These are phyloP conservation scores for Chionographis japonica DNA, from an alignment of 106 monocot genomes.

Conservation along the genomic window DNA sequence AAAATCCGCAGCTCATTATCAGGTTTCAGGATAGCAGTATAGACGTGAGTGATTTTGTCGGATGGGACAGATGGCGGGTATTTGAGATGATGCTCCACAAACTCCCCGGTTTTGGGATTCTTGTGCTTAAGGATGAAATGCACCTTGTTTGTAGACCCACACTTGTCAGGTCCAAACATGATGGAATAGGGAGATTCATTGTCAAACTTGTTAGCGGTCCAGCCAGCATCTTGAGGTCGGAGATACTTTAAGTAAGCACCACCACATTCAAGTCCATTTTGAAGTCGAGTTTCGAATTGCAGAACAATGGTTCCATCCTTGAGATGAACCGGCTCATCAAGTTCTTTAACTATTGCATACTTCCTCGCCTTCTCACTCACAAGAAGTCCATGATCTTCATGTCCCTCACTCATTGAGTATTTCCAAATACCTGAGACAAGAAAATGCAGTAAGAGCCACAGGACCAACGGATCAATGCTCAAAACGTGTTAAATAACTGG, in stretches of 20 bases:
- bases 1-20: constrained; percentile 54
- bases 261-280: constrained; percentile 74
- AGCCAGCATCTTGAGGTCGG: constrained; percentile 56
- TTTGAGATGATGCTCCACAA: constrained; percentile 60
- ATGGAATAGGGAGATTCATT: constrained; percentile 66
- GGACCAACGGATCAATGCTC: no score
- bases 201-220: constrained; percentile 56
- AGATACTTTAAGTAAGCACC: constrained; percentile 76
- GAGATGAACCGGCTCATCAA: constrained; percentile 32
- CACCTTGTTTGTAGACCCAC: constrained; percentile 58
- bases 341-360: constrained; percentile 60
- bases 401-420: constrained; percentile 69
- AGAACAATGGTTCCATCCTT: constrained; percentile 59
- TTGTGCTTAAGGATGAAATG: constrained; percentile 67
- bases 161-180: constrained; percentile 81
- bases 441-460: background rate
- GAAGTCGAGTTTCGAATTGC: constrained; percentile 58
- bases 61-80: constrained; percentile 52
- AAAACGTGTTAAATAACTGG: no score
- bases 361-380: constrained; percentile 67
- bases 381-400: constrained; percentile 71
- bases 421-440: constrained; percentile 54
- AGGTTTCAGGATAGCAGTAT: constrained; percentile 59
- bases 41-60: constrained; percentile 63
- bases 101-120: constrained; percentile 53